phyloP scores from a whole-genome alignment of 257 asterid genomes.

The Osmanthus fragrans region DNA sequence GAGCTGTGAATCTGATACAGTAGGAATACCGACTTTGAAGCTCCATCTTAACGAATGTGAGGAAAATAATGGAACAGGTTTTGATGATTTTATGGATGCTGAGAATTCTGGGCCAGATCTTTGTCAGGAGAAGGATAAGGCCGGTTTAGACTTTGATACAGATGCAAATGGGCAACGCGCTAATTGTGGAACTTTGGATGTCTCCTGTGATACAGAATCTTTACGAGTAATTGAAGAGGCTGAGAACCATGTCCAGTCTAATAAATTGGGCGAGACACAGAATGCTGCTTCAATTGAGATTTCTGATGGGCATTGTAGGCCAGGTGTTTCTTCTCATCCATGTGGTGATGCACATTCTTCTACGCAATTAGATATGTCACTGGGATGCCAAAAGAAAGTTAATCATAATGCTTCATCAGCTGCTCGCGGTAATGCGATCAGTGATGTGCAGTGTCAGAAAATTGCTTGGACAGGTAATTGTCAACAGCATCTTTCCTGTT shows the following conservation, averaged over 20 bases:
- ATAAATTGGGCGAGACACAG: slow-evolving; percentile 27
- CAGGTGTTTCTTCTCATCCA: slow-evolving; percentile 28
- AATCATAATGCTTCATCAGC: slow-evolving; percentile 20
- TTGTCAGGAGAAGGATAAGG: slow-evolving; percentile 36
- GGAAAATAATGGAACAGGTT: slow-evolving; percentile 31
- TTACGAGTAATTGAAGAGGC: slow-evolving; percentile 31
- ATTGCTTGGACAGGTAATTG: slow-evolving; percentile 19
- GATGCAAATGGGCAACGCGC: slow-evolving; percentile 27
- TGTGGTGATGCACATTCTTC: slow-evolving; percentile 27
- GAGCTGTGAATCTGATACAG: slow-evolving; percentile 35
- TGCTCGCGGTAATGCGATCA: slow-evolving; percentile 28
- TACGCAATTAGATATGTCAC: slow-evolving; percentile 23
- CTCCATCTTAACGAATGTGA: slow-evolving; percentile 40
- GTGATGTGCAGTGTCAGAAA: slow-evolving; percentile 34
- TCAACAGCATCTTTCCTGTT: slow-evolving; percentile 30
- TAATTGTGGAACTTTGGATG: slow-evolving; percentile 19
- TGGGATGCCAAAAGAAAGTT: slow-evolving; percentile 36
- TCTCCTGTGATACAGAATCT: slow-evolving; percentile 28
- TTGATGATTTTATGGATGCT: slow-evolving; percentile 37
- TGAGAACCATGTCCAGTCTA: slow-evolving; percentile 25
- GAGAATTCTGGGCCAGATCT: slow-evolving; percentile 27
- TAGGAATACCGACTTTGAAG: slow-evolving; percentile 28
- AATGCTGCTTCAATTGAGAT: slow-evolving; percentile 28
- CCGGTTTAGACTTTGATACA: slow-evolving; percentile 35
- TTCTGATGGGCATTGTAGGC: slow-evolving; percentile 30